phyloP scores from a whole-genome alignment of 148 eudicot genomes.

The Nepenthes gracilis region DNA sequence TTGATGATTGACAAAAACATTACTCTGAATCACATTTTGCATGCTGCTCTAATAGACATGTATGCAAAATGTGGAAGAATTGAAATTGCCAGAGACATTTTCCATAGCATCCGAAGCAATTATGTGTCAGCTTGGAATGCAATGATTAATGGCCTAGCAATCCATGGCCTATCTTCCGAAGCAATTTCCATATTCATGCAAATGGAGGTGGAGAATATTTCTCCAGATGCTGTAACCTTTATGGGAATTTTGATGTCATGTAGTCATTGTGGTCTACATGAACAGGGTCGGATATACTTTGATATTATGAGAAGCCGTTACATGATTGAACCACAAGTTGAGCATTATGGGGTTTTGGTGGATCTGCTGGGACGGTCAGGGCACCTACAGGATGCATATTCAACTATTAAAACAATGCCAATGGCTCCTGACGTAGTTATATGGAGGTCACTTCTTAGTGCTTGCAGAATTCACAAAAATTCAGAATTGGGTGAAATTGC shows the following conservation, averaged over 20 bases:
- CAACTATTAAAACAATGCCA: conserved; percentile 46
- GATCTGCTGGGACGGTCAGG: conserved; percentile 61
- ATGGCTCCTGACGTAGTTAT: conserved; percentile 55
- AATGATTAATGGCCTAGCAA: conserved; percentile 54
- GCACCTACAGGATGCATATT: conserved; percentile 49
- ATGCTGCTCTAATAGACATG: conserved; percentile 58
- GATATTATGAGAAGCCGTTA: conserved; percentile 29
- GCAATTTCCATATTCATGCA: conserved; percentile 39
- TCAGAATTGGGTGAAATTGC: conserved; percentile 36
- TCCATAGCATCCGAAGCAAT: conserved; percentile 13
- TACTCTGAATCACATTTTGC: conserved; percentile 32
- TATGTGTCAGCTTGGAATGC: conserved; percentile 58
- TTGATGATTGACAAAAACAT: conserved; percentile 29
- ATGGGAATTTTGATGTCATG: conserved; percentile 48
- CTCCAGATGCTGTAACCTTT: conserved; percentile 55
- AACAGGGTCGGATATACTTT: conserved; percentile 42
- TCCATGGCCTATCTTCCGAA: conserved; percentile 57
- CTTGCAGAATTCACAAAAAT: conserved; percentile 49
- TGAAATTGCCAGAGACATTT: conserved; percentile 40
- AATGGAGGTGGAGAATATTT: conserved; percentile 32
- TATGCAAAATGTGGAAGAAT: conserved; percentile 68
- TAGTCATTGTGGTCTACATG: conserved; percentile 53
- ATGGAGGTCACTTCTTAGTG: conserved; percentile 63
- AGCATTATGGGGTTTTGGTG: conserved; percentile 72
- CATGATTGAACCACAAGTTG: conserved; percentile 41